phyloP scores from a whole-genome alignment of 2,329 filamentous ascomycete genomes.

The Aspergillus phoenicis region DNA sequence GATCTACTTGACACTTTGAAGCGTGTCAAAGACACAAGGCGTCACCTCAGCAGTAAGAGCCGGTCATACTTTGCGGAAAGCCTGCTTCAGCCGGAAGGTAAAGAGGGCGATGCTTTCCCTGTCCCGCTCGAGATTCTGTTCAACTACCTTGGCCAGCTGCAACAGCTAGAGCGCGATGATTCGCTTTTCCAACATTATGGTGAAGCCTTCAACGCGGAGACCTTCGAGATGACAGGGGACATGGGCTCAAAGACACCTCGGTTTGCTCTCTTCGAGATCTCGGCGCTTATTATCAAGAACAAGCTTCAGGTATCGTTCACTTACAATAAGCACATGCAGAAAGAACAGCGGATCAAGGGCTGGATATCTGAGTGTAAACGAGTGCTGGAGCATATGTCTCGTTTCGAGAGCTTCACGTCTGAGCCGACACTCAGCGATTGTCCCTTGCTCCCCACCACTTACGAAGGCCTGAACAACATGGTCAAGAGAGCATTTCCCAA shows the following conservation, averaged over 20 bases:
- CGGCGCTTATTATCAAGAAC: constrained; percentile 52
- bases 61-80: constrained; percentile 40
- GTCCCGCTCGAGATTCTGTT: constrained; percentile 47
- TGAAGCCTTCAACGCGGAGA: constrained; percentile 33
- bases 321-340: constrained; percentile 52
- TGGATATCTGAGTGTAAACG: constrained; percentile 48
- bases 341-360: constrained; percentile 44
- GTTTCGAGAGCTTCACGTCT: constrained; percentile 29
- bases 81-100: constrained; percentile 31
- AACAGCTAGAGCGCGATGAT: constrained; percentile 50
- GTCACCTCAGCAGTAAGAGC: constrained; percentile 36
- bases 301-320: constrained; percentile 53
- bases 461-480: constrained; percentile 43
- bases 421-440: constrained; percentile 47
- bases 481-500: constrained; percentile 38
- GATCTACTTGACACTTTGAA: constrained; percentile 37
- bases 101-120: constrained; percentile 36
- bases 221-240: constrained; percentile 44
- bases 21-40: constrained; percentile 43
- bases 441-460: constrained; percentile 47
- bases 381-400: constrained; percentile 36
- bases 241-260: constrained; percentile 48
- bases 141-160: constrained; percentile 42
- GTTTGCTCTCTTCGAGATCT: constrained; percentile 55
- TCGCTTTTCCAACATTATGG: constrained; percentile 48